Base-by-base conservation (phyloP, 306 rosid genomes). In the Prunus padus region DNA sequence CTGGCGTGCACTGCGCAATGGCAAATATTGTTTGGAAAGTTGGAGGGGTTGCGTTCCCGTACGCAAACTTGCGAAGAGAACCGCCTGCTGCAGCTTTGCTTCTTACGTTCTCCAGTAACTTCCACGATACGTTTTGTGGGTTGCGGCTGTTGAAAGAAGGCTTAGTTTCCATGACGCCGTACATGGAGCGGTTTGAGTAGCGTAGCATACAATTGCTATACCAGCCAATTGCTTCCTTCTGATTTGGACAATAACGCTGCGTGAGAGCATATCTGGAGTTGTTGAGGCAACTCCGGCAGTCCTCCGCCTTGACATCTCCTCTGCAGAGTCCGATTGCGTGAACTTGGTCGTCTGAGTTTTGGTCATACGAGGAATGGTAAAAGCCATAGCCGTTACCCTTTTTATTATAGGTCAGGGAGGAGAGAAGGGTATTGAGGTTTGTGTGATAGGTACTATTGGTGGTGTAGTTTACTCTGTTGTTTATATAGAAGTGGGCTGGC, bases 1-100 rank as follows among this genome's bases (percentile, higher is more conserved):
- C 80, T 9, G 80, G 77, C 5, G 80, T 54, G 80, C 84, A 84
- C 40, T 84, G 82, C 61, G 40, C 56, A 2, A 62, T 60, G 2
- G 61, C 61, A 55, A 3, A 55, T 55, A 82, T 65, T 3, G 71
- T 77, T 47, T 64, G 61, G 44, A 18, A n/a, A 54, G 37, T 11
- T 1, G 67, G 54, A 19, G 9, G 44, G 0, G 26, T 8, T 8
- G 28, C 3, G 57, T 22, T 20, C 52, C 70, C 57, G 0, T 0
- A 19, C 0, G 81, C 77, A 61, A 81, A 76, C 30, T 64, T 65
- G 19, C 46, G 10, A 20, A 23, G 65, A 75, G 72, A 71, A 4
- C 47, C 70, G 6, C 57, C 77, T 3, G n/a, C 0, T 0, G 51
- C 69, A 55, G 28, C 61, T 55, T 55, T 25, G 10, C 12, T 10